phyloP scores from a whole-genome alignment of 2,329 filamentous ascomycete species.

The Chaetomiaceae sp. region DNA sequence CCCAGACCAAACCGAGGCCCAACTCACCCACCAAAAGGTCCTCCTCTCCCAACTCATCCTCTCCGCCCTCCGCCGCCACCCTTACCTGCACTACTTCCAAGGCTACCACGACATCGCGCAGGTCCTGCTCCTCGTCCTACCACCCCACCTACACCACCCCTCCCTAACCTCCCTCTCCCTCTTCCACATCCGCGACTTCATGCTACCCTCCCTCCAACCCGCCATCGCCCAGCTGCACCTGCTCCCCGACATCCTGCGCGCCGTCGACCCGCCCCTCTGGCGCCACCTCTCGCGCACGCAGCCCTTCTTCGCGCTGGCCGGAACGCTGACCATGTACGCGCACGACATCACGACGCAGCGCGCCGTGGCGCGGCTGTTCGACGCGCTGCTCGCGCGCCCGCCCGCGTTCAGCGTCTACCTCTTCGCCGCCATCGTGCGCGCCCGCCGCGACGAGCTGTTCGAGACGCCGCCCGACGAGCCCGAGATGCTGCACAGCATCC shows the following conservation, averaged over 20 bases:
- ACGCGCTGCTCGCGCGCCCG: conserved; percentile 80
- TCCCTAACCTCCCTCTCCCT: conserved; percentile 77
- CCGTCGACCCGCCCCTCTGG: conserved; percentile 65
- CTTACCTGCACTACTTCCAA: conserved; percentile 91
- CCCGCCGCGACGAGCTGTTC: conserved; percentile 76
- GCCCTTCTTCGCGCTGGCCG: conserved; percentile 90
- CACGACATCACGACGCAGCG: conserved; percentile 89
- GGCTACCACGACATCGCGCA: conserved; percentile 98
- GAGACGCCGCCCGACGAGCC: conserved; percentile 76
- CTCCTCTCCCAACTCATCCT: conserved; percentile 77
- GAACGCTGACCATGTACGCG: conserved; percentile 90
- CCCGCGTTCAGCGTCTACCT: conserved; percentile 88
- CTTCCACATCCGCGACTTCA: conserved; percentile 91
- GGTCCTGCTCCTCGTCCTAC: conserved; percentile 82
- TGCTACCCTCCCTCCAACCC: conserved; percentile 81
- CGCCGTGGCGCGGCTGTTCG: conserved; percentile 85
- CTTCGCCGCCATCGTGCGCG: conserved; percentile 81
- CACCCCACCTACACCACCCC: conserved; percentile 50
- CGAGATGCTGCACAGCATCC: conserved; percentile 83
- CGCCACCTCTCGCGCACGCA: conserved; percentile 69
- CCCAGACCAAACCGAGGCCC: conserved; percentile 60
- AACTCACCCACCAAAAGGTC: conserved; percentile 64
- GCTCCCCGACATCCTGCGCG: conserved; percentile 72
- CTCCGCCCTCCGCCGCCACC: conserved; percentile 70
- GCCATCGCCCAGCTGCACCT: conserved; percentile 81